Conservation (phyloP, 2,329 filamentous ascomycete genomes). For the Decorospora gaudefroyi region DNA sequence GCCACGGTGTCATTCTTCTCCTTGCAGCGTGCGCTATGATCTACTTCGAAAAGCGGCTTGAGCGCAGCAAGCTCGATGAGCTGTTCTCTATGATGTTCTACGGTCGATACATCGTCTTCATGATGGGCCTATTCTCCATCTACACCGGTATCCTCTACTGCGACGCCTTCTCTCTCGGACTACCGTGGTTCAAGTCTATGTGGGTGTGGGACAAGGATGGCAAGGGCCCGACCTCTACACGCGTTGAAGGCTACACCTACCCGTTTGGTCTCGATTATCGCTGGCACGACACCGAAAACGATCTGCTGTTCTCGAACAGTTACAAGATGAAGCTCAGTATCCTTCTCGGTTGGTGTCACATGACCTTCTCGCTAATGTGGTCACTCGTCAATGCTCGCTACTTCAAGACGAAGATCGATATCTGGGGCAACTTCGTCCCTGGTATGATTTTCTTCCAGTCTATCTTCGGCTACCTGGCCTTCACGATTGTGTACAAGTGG, state of each 20-base stretch:
- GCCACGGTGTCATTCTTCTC: conserved; percentile 90
- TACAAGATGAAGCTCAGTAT: conserved; percentile 99
- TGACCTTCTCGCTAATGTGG: conserved; percentile 97
- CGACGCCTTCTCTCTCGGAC: conserved; percentile 91
- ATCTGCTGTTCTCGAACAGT: conserved; percentile 93
- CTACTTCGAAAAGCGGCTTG: conserved; percentile 86
- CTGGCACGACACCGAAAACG: conserved; percentile 96
- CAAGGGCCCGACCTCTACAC: conserved; percentile 65
- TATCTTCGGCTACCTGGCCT: conserved; percentile 94
- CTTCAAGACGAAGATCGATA: conserved; percentile 93
- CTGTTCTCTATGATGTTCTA: conserved; percentile 99
- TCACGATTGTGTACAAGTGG: conserved; percentile 98
- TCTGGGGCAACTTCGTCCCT: conserved; percentile 96
- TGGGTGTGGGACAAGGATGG: conserved; percentile 82
- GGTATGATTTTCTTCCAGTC: conserved; percentile 99
- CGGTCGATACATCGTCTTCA: conserved; percentile 94
- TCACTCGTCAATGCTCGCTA: conserved; percentile 91
- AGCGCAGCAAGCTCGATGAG: conserved; percentile 89
- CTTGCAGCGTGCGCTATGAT: conserved; percentile 87
- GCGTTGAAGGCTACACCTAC: conserved; percentile 77
- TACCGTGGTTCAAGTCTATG: conserved; percentile 85
- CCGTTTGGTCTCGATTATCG: conserved; percentile 95
- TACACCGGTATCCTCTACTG: conserved; percentile 98
- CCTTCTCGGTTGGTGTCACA: conserved; percentile 93
- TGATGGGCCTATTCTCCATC: conserved; percentile 97